A percentile compares a stretch with the other conserved stretches of the same genome.
Evolutionary conservation across 2,329 filamentous ascomycete species (phyloP).

Genomic region (Metarhizium robertsii): DNA sequence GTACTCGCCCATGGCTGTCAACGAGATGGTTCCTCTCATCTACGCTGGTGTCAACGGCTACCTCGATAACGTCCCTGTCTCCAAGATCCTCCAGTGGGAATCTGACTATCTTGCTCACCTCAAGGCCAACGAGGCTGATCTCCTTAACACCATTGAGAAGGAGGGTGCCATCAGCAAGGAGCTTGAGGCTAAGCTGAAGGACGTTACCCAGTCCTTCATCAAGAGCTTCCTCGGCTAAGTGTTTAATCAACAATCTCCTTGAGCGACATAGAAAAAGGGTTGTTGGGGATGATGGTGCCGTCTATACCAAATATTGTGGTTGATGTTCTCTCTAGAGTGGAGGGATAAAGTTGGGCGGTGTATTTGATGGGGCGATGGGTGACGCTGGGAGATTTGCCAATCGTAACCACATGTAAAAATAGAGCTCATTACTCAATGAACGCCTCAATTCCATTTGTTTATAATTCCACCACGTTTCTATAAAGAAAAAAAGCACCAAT

Average conservation of each 20-base stretch:
- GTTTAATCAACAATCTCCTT: conserved; percentile 17
- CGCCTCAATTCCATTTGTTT: conserved; percentile 52
- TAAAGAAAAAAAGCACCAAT: not conserved
- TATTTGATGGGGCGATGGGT: conserved; percentile 37
- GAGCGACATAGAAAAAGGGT: conserved; percentile 21
- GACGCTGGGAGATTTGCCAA: conserved; percentile 34
- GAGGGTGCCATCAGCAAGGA: conserved; percentile 96
- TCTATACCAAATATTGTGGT: conserved; percentile 38
- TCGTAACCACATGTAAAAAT: conserved; percentile 52
- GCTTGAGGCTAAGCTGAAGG: conserved; percentile 71
- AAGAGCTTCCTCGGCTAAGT: conserved; percentile 73
- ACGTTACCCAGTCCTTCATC: conserved; percentile 71
- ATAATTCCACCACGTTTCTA: conserved; percentile 11
- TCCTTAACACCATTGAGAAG: conserved; percentile 83
- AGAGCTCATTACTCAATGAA: conserved; percentile 53
- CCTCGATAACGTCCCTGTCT: conserved; percentile 81
- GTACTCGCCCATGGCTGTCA: conserved; percentile 96
- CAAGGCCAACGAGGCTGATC: conserved; percentile 78
- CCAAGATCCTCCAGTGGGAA: conserved; percentile 91
- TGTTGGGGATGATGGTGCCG: conserved; percentile 33
- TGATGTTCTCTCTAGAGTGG: conserved; percentile 35
- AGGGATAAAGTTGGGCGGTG: conserved; percentile 34
- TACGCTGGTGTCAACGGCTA: conserved; percentile 97
- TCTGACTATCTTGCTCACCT: conserved; percentile 87
- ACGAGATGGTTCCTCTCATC: conserved; percentile 99